Evolutionary conservation across 1,284 basidiomycete genomes (phyloP).

Genomic region (Hymenochaete sp.): DNA sequence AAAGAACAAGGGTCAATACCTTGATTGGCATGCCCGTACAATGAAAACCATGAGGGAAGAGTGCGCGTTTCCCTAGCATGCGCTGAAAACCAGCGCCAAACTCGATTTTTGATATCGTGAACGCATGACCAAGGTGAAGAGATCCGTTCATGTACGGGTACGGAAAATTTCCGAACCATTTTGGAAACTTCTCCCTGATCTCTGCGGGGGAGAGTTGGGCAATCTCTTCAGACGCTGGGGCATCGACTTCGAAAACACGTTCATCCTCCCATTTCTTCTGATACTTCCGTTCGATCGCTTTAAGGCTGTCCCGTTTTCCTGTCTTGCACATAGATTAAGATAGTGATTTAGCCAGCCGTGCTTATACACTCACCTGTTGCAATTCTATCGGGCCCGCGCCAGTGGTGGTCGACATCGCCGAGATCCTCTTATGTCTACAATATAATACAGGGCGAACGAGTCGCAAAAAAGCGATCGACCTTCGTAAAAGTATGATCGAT

Average conservation of each 20-base stretch:
- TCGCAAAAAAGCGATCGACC: slow-evolving; percentile 10
- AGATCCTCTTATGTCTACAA: slow-evolving; percentile 4
- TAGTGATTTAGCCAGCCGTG: not conserved
- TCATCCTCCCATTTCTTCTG: slow-evolving; percentile 73
- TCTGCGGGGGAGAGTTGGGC: slow-evolving; percentile 55
- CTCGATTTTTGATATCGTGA: slow-evolving; percentile 98
- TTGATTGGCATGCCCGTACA: slow-evolving; percentile 99
- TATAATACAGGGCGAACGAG: slow-evolving; percentile 9
- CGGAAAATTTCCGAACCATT: slow-evolving; percentile 96
- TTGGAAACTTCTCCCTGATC: slow-evolving; percentile 71
- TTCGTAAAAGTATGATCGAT: slow-evolving; percentile 6
- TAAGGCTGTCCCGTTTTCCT: slow-evolving; percentile 84
- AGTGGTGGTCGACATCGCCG: slow-evolving; percentile 10
- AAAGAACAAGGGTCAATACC: slow-evolving; percentile 39
- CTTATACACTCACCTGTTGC: slow-evolving; percentile 28
- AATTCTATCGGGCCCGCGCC: slow-evolving; percentile 16
- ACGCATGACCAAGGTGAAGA: slow-evolving; percentile 95
- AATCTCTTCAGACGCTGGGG: slow-evolving; percentile 63
- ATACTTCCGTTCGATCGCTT: slow-evolving; percentile 75
- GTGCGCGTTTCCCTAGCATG: slow-evolving; percentile 88
- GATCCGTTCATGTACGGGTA: slow-evolving; percentile 99
- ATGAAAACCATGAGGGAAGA: slow-evolving; percentile 96
- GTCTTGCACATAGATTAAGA: slow-evolving; percentile 47
- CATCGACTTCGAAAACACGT: slow-evolving; percentile 75
- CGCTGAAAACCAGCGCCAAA: slow-evolving; percentile 94